These are phyloP conservation scores for Apophysomyces ossiformis DNA, from an alignment of 371 early-diverging fungal genomes.

Conservation along the genomic window DNA sequence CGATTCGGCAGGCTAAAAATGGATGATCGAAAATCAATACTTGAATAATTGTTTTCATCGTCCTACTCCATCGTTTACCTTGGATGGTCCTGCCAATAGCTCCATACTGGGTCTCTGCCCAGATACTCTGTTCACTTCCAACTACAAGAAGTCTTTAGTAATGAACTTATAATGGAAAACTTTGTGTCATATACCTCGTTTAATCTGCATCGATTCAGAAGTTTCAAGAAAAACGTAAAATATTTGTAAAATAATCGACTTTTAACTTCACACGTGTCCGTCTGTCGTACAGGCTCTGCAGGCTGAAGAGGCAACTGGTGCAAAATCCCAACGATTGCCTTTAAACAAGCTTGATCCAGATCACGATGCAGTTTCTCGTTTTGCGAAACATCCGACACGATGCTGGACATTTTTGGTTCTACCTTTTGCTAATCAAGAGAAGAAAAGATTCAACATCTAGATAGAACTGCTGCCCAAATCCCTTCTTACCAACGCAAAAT, in stretches of 20 bases:
- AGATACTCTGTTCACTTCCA: constrained; percentile 19
- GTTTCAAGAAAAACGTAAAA: constrained; percentile 83
- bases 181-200: constrained; percentile 37
- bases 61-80: neutral
- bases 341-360: constrained; percentile 82
- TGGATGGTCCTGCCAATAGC: constrained; percentile 18
- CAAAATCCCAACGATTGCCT: constrained; percentile 79
- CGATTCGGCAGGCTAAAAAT: constrained; percentile 9
- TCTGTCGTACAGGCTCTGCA: constrained; percentile 61
- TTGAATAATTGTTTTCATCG: too few species aligned
- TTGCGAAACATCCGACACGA: constrained; percentile 29
- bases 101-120: constrained; percentile 23
- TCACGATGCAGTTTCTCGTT: constrained; percentile 72
- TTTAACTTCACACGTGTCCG: constrained; percentile 66
- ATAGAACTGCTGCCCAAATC: neutral
- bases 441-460: neutral
- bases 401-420: constrained; percentile 13
- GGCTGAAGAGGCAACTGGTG: constrained; percentile 85
- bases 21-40: too few species aligned
- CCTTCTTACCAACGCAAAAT: constrained; percentile 58
- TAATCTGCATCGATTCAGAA: constrained; percentile 80
- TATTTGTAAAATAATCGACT: constrained; percentile 80
- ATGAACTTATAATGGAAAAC: neutral
- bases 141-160: neutral
- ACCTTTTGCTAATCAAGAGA: constrained; percentile 24